Evolutionary conservation across 306 rosid genomes (phyloP), one percentile per base, ranked within the genome.

Genomic region (Quercus aquifolioides): DNA sequence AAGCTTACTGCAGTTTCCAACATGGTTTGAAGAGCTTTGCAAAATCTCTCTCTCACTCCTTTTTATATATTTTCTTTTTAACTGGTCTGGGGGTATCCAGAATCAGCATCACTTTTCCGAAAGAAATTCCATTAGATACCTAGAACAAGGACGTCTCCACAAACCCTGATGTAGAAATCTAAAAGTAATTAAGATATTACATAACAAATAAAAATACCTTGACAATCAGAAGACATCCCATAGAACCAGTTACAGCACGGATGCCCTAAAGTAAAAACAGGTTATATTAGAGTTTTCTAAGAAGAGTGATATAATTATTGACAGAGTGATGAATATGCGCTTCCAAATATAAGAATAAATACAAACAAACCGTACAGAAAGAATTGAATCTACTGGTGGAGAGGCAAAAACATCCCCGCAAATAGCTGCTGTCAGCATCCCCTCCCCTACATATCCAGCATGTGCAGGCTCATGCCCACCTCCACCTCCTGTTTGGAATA

Each of bases 401-500:
- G 97, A 90, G 71, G 94, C 69, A 86, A 95, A 95, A 55, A 93
- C 85, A 88, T 93, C 98, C 81, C 99, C 99, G 55, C 97, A 95
- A 49, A 95, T 89, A 55, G 99, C 99, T 35, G 99, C 99, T 14
- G 98, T 93, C 74, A 95, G 85, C 99, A 95, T 95, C 77, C 99
- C 99, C 84, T 95, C 99, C 83, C 99, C 98, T 14, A 95, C 99
- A 86, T 83, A 95, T 68, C 99, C 98, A 76, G 98, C 88, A 60
- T 91, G 92, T 62, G 98, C 94, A 84, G 99, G 98, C 86, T 95
- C 98, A 72, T 95, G 98, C 55, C 98, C 99, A 86, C 97, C 90
- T 85, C 99, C 99, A 82, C 98, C 99, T 15, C 99, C 99, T 95
- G 84, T 20, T 89, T 58, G 74, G 77, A 65, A 76, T 58, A 52